Evolutionary conservation across 148 eudicot genomes (phyloP), one percentile per base, ranked within the genome.

Genomic region (Silene uniflora): DNA sequence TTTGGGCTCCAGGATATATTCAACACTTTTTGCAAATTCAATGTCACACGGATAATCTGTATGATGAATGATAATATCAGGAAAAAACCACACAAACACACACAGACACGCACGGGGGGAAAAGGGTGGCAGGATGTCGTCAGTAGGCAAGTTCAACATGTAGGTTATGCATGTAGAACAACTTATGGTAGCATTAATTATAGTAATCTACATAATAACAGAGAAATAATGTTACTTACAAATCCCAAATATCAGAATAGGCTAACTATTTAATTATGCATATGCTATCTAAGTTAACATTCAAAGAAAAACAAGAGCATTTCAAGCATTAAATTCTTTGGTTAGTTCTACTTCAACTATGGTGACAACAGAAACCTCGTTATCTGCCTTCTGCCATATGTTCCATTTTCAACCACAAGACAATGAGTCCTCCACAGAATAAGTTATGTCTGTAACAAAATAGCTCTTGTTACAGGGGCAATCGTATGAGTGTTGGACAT

Each of bases 1-100:
- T 66, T 85, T 79, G 29, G 97, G 98, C 75, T 90, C 90, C 76
- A 84, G 77, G 76, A 95, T 81, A 83, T 85, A 59, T 46, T 84
- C 85, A 42, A 89, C 91, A 21, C 92, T 87, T 78, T 85, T 90
- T 75, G 84, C 77, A 73, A 95, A 84, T 39, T 76, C 80, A 68
- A 95, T 82, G 35, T 89, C 86, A 73, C 97, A 95, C 22, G 97
- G 93, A 85, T 77, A 88, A 77, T 89, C 98, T 93, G 87, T 64
- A 82, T 76, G 56, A 52, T 13, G 18, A 52, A 52, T 5, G 44
- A 39, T 6, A 39, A 39, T 39, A 39, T 39, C 44, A 39, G 44
- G 9, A 39, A 39, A 39, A 32, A 32, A 32, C 35, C 44, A 39
- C 44, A 39, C 44, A 7, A 0, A 39, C 44, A 39, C 44, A 35